These are phyloP conservation scores for Penicillium canescens DNA, from an alignment of 495 filamentous ascomycete species.

Conservation along the genomic window DNA sequence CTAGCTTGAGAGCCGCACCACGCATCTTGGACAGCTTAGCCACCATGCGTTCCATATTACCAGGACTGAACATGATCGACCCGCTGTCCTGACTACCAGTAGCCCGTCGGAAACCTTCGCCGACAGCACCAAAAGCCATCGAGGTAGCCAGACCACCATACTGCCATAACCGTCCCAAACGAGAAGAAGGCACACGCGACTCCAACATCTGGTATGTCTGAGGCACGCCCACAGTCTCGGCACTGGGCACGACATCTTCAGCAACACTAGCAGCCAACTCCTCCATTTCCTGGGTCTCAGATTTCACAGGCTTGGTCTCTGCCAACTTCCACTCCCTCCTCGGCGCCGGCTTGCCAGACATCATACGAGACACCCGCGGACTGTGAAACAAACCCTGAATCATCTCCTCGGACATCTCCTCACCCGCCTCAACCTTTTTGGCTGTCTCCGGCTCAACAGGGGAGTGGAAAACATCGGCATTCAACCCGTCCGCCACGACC, in stretches of 20 bases:
- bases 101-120: slow-evolving; percentile 75
- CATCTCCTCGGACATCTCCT: slow-evolving; percentile 55
- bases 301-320: slow-evolving; percentile 9
- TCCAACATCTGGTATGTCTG: slow-evolving; percentile 73
- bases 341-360: slow-evolving; percentile 35
- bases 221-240: slow-evolving; percentile 16
- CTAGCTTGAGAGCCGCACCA: slow-evolving; percentile 95
- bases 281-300: slow-evolving; percentile 21
- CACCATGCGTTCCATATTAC: slow-evolving; percentile 90
- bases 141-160: slow-evolving; percentile 90
- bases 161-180: slow-evolving; percentile 87
- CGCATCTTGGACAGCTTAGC: slow-evolving; percentile 93
- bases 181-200: slow-evolving; percentile 86
- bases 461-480: slow-evolving; percentile 59
- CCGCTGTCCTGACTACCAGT: slow-evolving; percentile 60
- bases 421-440: slow-evolving; percentile 22
- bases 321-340: slow-evolving; percentile 18
- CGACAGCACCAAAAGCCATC: slow-evolving; percentile 93
- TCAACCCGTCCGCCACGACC: slow-evolving; percentile 42
- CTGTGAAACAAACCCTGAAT: slow-evolving; percentile 63
- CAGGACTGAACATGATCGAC: slow-evolving; percentile 83
- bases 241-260: slow-evolving; percentile 22
- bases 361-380: slow-evolving; percentile 56
- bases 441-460: slow-evolving; percentile 20
- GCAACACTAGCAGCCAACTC: slow-evolving; percentile 20